phyloP scores from a whole-genome alignment of 139 green algal genomes.

The Picochlorum sp. region DNA sequence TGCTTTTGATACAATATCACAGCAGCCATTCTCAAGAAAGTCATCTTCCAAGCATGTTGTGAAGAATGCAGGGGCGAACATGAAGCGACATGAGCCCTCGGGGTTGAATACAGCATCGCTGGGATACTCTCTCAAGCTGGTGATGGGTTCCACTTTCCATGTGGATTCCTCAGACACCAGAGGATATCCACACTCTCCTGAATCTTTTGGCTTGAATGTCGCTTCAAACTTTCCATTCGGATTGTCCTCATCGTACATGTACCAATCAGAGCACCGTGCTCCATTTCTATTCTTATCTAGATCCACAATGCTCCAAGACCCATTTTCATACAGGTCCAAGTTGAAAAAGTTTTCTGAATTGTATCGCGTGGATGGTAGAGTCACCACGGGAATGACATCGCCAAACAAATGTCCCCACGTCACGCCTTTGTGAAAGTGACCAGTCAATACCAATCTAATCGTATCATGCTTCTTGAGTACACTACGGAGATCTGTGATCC shows the following conservation, averaged over 20 bases:
- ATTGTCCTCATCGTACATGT: not conserved
- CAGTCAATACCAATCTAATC: not conserved
- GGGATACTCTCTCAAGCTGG: not conserved
- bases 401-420: not conserved
- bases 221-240: not conserved
- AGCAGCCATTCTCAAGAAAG: not conserved
- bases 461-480: not conserved
- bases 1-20: not conserved
- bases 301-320: not conserved
- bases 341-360: not conserved
- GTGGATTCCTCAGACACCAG: not conserved
- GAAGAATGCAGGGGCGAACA: not conserved
- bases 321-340: not conserved
- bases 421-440: not conserved
- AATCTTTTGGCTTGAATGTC: not conserved
- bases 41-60: not conserved
- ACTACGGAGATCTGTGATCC: not conserved
- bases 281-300: not conserved
- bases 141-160: not conserved
- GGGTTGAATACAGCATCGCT: not conserved
- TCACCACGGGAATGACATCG: not conserved
- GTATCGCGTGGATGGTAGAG: not conserved
- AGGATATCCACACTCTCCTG: not conserved
- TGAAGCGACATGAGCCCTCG: not conserved
- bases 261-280: not conserved